Conservation (phyloP, 768 basidiomycete species). For the Boletales sp. region DNA sequence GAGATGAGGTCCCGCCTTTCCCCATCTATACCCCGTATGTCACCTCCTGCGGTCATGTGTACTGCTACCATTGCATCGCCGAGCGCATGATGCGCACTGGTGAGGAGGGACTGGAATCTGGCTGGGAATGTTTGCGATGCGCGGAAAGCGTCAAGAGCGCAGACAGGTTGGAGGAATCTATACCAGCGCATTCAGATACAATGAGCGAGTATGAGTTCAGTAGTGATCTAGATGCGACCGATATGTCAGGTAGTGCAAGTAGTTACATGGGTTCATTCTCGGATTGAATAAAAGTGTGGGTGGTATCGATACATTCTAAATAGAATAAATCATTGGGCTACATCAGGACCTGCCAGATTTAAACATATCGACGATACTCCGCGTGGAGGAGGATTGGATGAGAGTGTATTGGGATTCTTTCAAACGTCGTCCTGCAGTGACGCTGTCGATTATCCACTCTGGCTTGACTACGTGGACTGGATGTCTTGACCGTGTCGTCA, state of each 20-base stretch:
- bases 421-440: slow-evolving; percentile 54
- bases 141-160: slow-evolving; percentile 59
- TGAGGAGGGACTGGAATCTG: slow-evolving; percentile 52
- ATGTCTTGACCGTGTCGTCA: slow-evolving; percentile 48
- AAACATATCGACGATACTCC: slow-evolving; percentile 39
- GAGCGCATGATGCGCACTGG: slow-evolving; percentile 73
- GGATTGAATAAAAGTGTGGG: slow-evolving; percentile 15
- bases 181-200: slow-evolving; percentile 23
- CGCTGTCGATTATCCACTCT: slow-evolving; percentile 72
- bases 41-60: slow-evolving; percentile 79
- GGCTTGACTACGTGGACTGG: slow-evolving; percentile 65
- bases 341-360: slow-evolving; percentile 16
- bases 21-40: slow-evolving; percentile 82
- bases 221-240: slow-evolving; percentile 42
- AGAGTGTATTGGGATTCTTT: slow-evolving; percentile 59
- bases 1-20: slow-evolving; percentile 44
- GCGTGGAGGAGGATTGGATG: slow-evolving; percentile 36
- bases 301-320: slow-evolving; percentile 8
- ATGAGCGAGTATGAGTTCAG: slow-evolving; percentile 61
- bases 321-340: background rate
- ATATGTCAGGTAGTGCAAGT: slow-evolving; percentile 49
- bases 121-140: slow-evolving; percentile 87
- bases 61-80: slow-evolving; percentile 92
- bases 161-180: slow-evolving; percentile 42
- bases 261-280: slow-evolving; percentile 37